phyloP scores from a whole-genome alignment of 306 rosid genomes.

The Cucumis hystrix region DNA sequence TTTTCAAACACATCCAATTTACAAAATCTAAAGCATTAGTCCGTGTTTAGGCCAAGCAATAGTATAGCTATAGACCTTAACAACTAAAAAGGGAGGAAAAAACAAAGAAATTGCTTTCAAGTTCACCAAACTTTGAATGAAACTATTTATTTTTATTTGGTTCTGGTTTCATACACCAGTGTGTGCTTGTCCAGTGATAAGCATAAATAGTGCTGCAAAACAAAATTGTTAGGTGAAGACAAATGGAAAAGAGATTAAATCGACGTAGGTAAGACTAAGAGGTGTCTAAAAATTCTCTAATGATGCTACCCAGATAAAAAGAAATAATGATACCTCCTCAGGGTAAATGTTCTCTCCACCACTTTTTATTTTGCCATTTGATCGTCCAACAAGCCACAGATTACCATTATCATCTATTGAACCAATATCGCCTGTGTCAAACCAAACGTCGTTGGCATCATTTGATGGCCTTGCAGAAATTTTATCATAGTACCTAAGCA shows the following conservation, averaged over 20 bases:
- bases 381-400: constrained; percentile 72
- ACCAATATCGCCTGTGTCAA: constrained; percentile 89
- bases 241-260: background rate
- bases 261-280: background rate
- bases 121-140: background rate
- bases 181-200: background rate
- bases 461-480: constrained; percentile 19
- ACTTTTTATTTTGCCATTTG: constrained; percentile 67
- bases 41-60: background rate
- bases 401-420: constrained; percentile 51
- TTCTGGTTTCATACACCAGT: background rate
- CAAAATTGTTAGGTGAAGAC: background rate
- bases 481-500: constrained; percentile 73
- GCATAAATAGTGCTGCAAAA: background rate
- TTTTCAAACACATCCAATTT: background rate
- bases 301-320: background rate
- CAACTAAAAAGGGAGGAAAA: background rate
- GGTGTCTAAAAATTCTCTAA: background rate
- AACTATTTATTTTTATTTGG: background rate
- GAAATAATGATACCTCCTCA: constrained; percentile 49
- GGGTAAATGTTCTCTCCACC: constrained; percentile 93
- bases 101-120: background rate
- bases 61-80: background rate
- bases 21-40: background rate
- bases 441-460: constrained; percentile 38